Evolutionary conservation across 2,329 filamentous ascomycete species (phyloP).

Genomic region (Colletotrichum nymphaeae): DNA sequence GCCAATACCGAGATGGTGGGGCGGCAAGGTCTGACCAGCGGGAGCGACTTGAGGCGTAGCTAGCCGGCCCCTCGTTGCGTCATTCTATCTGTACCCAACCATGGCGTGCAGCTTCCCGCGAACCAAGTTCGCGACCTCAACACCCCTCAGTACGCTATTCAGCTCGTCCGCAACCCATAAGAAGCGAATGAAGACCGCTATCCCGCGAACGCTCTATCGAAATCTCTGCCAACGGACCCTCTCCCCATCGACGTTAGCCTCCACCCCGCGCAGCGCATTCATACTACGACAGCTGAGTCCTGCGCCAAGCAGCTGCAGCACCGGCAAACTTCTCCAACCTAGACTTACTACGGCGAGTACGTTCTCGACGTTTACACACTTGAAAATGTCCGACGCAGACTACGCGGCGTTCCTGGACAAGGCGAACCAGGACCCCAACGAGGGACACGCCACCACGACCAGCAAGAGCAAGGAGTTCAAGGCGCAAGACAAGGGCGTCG

Average conservation of each 20-base stretch:
- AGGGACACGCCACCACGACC: constrained; percentile 56
- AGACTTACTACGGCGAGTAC: not conserved
- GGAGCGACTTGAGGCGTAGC: constrained; percentile 3
- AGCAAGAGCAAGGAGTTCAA: constrained; percentile 55
- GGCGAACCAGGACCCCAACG: constrained; percentile 82
- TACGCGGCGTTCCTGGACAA: constrained; percentile 90
- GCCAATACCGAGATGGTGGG: constrained; percentile 16
- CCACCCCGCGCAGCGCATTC: not conserved
- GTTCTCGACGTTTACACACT: constrained; percentile 38
- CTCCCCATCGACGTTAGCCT: not conserved
- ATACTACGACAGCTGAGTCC: not conserved
- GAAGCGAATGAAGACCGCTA: constrained; percentile 6
- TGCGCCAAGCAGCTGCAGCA: not conserved
- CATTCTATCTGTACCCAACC: constrained; percentile 19
- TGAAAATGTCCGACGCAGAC: constrained; percentile 79
- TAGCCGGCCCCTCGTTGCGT: constrained; percentile 30
- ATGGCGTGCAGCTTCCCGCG: constrained; percentile 19
- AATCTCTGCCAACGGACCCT: constrained; percentile 10
- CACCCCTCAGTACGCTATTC: not conserved
- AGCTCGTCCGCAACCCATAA: not conserved
- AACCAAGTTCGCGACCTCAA: constrained; percentile 6
- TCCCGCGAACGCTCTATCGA: not conserved
- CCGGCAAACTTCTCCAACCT: not conserved
- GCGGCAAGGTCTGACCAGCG: not conserved
- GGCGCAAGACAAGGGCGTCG: constrained; percentile 62